phyloP scores from a whole-genome alignment of 2,329 filamentous ascomycete species.

The Metarhizium guizhouense region DNA sequence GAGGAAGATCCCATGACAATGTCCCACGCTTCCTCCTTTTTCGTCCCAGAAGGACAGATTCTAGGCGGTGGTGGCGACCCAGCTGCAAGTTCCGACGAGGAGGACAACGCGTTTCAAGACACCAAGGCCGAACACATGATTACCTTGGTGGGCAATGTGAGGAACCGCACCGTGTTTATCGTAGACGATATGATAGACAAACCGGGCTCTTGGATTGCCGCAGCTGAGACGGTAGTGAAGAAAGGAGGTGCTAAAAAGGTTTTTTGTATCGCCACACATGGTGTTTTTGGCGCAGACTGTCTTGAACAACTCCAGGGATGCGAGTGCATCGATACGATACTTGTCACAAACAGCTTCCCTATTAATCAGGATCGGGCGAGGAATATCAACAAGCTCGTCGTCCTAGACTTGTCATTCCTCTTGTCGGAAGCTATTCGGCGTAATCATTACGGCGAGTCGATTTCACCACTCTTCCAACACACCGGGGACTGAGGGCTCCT shows the following conservation, averaged over 20 bases:
- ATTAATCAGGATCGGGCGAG: slow-evolving; percentile 66
- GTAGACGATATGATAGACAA: slow-evolving; percentile 99
- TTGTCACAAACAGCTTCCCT: slow-evolving; percentile 96
- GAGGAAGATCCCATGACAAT: slow-evolving; percentile 77
- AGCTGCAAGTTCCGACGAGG: slow-evolving; percentile 76
- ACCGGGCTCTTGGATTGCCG: slow-evolving; percentile 91
- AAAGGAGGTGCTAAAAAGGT: slow-evolving; percentile 85
- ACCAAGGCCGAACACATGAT: slow-evolving; percentile 86
- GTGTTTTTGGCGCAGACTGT: slow-evolving; percentile 83
- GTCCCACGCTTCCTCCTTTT: slow-evolving; percentile 72
- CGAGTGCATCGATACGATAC: slow-evolving; percentile 85
- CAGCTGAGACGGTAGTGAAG: slow-evolving; percentile 93
- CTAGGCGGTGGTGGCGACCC: slow-evolving; percentile 81
- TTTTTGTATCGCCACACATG: slow-evolving; percentile 96
- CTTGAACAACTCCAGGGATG: slow-evolving; percentile 85
- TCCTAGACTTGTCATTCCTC: slow-evolving; percentile 82
- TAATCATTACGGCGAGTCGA: slow-evolving; percentile 92
- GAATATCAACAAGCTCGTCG: slow-evolving; percentile 71
- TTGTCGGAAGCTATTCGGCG: slow-evolving; percentile 87
- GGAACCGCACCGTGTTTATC: slow-evolving; percentile 79
- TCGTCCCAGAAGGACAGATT: slow-evolving; percentile 56
- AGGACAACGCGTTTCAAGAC: slow-evolving; percentile 80
- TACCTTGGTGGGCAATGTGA: slow-evolving; percentile 92
- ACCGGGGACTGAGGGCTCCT: slow-evolving; percentile 39
- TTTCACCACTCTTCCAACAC: slow-evolving; percentile 61